Evolutionary conservation across 257 asterid genomes (phyloP), one percentile per base, ranked within the genome.

Genomic region (Prunella vulgaris): DNA sequence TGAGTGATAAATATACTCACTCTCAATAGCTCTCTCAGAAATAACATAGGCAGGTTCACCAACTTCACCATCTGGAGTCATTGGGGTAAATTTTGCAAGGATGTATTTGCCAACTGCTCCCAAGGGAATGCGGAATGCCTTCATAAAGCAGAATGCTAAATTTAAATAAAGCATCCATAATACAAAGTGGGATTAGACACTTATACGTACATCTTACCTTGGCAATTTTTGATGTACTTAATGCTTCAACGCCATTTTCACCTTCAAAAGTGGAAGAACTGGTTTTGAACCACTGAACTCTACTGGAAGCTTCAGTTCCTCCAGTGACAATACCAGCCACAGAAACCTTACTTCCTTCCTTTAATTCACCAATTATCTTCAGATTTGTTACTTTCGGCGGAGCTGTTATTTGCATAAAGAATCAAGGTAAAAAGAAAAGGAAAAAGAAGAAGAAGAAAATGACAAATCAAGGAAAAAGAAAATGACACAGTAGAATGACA

Each of bases 61-160:
- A 77, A 91, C 87, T 89, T 91, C 97, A 67, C 99, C 99, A 74
- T 91, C 95, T 5, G 99, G 99, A 58, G 97, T 81, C 99, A 91
- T 90, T 62, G 99, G 99, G 32, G 87, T 91, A 77, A 94, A 94
- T 75, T 89, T 91, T 69, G 96, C 96, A 69, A 85, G 80, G 75
- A 94, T 69, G 59, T 81, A 87, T 66, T 83, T 84, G 61, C 99
- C 97, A 74, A 94, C 95, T 51, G 99, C 99, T 77, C 96, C 97
- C 78, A 94, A 70, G 52, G 99, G 97, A 77, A 94, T 77, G 70
- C 99, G 96, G 69, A 83, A 89, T 57, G 96, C 96, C 99, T 94
- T 63, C 37, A 74, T 42, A 69, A 69, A 74, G 64, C 63, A 75
- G 68, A 69, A 75, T 54, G 66, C 53, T 42, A 52, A 70, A 64